Evolutionary conservation across 805 yeast species (phyloP).

Genomic region (Lipomyces orientalis): DNA sequence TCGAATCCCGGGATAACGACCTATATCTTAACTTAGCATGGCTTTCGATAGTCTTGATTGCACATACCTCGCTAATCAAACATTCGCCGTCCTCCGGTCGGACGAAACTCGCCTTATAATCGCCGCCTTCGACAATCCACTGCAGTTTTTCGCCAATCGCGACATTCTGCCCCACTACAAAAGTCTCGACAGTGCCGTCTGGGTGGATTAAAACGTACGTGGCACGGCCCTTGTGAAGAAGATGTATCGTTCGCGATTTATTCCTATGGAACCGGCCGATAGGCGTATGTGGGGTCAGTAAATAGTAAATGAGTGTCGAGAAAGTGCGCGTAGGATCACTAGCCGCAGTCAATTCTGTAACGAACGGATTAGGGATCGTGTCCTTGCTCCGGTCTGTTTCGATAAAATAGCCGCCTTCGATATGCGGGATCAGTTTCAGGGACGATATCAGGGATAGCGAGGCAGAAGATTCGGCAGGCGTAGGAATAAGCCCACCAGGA

Average conservation of each 20-base stretch:
- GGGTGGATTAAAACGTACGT: constrained; percentile 61
- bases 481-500: constrained; percentile 32
- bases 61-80: constrained; percentile 39
- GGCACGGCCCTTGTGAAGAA: constrained; percentile 61
- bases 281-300: constrained; percentile 58
- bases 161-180: constrained; percentile 56
- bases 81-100: constrained; percentile 45
- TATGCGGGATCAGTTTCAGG: constrained; percentile 52
- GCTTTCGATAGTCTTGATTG: neutral
- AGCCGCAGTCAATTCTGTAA: neutral
- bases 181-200: constrained; percentile 55
- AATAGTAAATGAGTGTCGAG: constrained; percentile 60
- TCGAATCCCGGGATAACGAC: constrained; percentile 70
- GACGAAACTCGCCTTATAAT: constrained; percentile 60
- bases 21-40: constrained; percentile 45
- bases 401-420: constrained; percentile 63
- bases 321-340: constrained; percentile 46
- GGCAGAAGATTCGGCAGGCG: constrained; percentile 24
- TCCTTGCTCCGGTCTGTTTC: constrained; percentile 62
- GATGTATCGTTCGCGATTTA: constrained; percentile 60
- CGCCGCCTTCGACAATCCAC: constrained; percentile 70
- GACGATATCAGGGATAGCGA: constrained; percentile 48
- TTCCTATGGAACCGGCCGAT: constrained; percentile 59
- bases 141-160: constrained; percentile 56
- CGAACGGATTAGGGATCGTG: constrained; percentile 50